Evolutionary conservation across 768 basidiomycete genomes (phyloP), one percentile per base, ranked within the genome.

Genomic region (Amylocystis lapponica): DNA sequence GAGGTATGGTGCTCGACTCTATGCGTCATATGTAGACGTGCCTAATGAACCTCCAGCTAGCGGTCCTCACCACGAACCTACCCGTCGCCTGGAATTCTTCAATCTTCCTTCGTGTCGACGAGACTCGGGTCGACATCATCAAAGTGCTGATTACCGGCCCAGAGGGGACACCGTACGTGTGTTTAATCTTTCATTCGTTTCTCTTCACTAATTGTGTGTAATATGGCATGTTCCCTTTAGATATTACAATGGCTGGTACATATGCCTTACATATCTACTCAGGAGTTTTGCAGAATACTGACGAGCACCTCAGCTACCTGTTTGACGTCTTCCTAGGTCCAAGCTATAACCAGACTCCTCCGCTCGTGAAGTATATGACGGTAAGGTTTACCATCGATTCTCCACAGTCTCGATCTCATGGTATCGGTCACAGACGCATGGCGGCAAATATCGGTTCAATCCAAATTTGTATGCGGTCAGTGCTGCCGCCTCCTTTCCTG

Each of bases 21-120:
- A 17, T 34, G 27, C 32, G 8, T 17, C 14, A 41, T 39, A 46
- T 6, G 52, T 52, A 27, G 48, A 25, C 43, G 40, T 27, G 38
- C 47, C 4, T 2, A 29, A 19, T 42, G 21, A 39, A 30, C 25
- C 10, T 20, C 30, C 48, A 92, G 90, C 81, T 96, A 47, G 92
- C 94, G 2, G 89, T 94, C 29, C 74, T 97, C 40, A 92, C 92
- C 2, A 93, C 91, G 10, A 94, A 92, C 58, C 69, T 97, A 20
- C 94, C 94, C n/a, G 83, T 91, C 12, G 84, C 89, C 5, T 96
- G 91, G 88, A 81, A 91, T 55, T 95, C 93, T 4, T 94, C 90
- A 1, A 83, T 97, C 50, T 96, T 95, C 66, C 65, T 97, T 45
- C 77, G 87, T 39, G 92, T 95, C 4, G 94, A 97, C 59, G 94